These are phyloP conservation scores for Leccinum arenicola DNA, from an alignment of 768 basidiomycete species.

Conservation along the genomic window DNA sequence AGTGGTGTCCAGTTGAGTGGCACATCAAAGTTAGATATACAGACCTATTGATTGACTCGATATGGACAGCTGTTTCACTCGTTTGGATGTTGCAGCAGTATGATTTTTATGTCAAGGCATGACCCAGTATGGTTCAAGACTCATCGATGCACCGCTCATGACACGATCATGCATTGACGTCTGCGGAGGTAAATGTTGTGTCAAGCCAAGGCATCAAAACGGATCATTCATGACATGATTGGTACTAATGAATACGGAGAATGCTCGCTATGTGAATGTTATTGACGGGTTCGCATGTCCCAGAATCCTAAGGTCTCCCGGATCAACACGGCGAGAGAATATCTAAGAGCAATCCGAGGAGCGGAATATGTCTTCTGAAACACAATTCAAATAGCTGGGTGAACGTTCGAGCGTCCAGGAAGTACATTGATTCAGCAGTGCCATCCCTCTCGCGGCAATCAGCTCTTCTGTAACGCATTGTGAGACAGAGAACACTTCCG, in stretches of 20 bases:
- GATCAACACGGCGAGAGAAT: slow-evolving; percentile 2
- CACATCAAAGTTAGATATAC: slow-evolving; percentile 31
- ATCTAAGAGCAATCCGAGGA: neutral
- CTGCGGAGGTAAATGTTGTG: slow-evolving; percentile 43
- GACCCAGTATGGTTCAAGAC: slow-evolving; percentile 7
- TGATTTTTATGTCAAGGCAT: slow-evolving; percentile 65
- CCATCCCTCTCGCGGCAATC: neutral
- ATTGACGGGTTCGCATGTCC: neutral
- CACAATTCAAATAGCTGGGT: slow-evolving; percentile 1
- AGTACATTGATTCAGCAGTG: neutral
- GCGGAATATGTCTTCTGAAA: slow-evolving; percentile 12
- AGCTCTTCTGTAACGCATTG: neutral
- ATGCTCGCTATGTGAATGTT: neutral
- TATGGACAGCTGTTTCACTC: slow-evolving; percentile 54
- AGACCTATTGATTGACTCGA: slow-evolving; percentile 12
- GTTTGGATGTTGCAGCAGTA: slow-evolving; percentile 88
- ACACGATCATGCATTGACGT: neutral
- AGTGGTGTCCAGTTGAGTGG: slow-evolving; percentile 72
- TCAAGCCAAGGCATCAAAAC: slow-evolving; percentile 35
- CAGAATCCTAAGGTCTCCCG: slow-evolving; percentile 1
- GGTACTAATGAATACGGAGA: neutral
- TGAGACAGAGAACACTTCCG: slow-evolving; percentile 1
- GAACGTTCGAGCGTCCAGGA: neutral
- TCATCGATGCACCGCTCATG: neutral
- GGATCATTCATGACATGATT: neutral